A percentile compares a stretch with the other conserved stretches of the same genome.
These are phyloP conservation scores for Yamadazyma pseudoaaseri DNA, from an alignment of 1,139 yeast genomes.

Conservation along the genomic window DNA sequence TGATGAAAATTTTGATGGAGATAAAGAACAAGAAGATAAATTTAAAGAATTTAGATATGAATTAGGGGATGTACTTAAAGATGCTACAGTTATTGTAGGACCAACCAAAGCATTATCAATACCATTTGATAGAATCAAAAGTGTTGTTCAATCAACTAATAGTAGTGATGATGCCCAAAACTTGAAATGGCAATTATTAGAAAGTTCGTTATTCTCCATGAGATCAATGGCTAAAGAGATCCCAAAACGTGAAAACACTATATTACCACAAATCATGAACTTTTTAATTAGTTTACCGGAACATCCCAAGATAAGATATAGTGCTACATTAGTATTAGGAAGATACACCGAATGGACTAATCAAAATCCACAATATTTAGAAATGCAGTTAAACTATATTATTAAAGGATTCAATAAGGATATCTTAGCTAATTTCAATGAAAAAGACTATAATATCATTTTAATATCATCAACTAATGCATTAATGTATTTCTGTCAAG, in stretches of 20 bases:
- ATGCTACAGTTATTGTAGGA: slow-evolving; percentile 90
- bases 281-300: slow-evolving; percentile 72
- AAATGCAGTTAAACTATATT: slow-evolving; percentile 81
- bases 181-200: slow-evolving; percentile 77
- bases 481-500: slow-evolving; percentile 90
- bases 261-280: slow-evolving; percentile 79
- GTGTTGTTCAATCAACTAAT: slow-evolving; percentile 30
- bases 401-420: slow-evolving; percentile 60
- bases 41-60: slow-evolving; percentile 93
- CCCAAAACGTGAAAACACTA: slow-evolving; percentile 59
- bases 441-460: slow-evolving; percentile 45
- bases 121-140: slow-evolving; percentile 56
- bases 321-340: slow-evolving; percentile 90
- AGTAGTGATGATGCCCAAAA: slow-evolving; percentile 17
- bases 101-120: slow-evolving; percentile 63
- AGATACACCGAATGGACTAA: slow-evolving; percentile 96
- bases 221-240: slow-evolving; percentile 96
- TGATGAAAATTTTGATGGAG: slow-evolving; percentile 51
- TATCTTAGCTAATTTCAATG: slow-evolving; percentile 8
- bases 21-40: slow-evolving; percentile 84
- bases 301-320: slow-evolving; percentile 83
- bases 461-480: slow-evolving; percentile 91
- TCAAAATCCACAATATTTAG: slow-evolving; percentile 76
- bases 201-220: slow-evolving; percentile 86
- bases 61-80: slow-evolving; percentile 95